Evolutionary conservation across 2,329 filamentous ascomycete genomes (phyloP).

Genomic region (Cladosporium sp.): DNA sequence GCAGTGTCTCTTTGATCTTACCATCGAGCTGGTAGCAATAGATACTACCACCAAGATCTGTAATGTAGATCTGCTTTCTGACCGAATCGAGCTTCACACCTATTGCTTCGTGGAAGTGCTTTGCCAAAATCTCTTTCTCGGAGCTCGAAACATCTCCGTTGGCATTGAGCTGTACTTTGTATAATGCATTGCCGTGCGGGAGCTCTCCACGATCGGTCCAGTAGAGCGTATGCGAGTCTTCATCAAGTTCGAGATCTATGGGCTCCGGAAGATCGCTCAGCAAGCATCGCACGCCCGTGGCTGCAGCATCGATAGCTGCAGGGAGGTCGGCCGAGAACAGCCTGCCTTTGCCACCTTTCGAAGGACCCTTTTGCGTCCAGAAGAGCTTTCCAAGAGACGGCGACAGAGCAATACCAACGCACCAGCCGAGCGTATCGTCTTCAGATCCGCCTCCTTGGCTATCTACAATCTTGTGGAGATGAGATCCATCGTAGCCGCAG

Average conservation of each 20-base stretch:
- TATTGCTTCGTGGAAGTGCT: conserved; percentile 52
- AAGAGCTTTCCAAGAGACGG: conserved; percentile 50
- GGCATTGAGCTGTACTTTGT: neutral
- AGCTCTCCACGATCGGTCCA: conserved; percentile 65
- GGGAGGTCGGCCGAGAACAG: conserved; percentile 56
- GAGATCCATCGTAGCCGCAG: conserved; percentile 41
- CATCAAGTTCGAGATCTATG: conserved; percentile 60
- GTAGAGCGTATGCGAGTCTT: conserved; percentile 50
- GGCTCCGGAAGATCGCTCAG: conserved; percentile 53
- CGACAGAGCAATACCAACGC: conserved; percentile 56
- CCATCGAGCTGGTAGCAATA: conserved; percentile 30
- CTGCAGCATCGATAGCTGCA: conserved; percentile 37
- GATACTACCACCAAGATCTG: conserved; percentile 46
- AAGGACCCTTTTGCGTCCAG: conserved; percentile 63
- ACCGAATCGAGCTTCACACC: conserved; percentile 43
- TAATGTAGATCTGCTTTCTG: conserved; percentile 40
- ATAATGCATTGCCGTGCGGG: conserved; percentile 45
- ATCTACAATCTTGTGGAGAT: conserved; percentile 44
- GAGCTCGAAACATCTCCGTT: neutral
- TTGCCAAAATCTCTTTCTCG: conserved; percentile 27
- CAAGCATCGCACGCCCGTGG: conserved; percentile 42
- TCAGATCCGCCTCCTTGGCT: conserved; percentile 42
- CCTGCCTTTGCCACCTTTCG: conserved; percentile 54
- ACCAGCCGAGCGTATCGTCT: conserved; percentile 7
- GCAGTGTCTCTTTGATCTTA: neutral